Evolutionary conservation across 306 rosid species (phyloP).

Genomic region (Prunus persica): DNA sequence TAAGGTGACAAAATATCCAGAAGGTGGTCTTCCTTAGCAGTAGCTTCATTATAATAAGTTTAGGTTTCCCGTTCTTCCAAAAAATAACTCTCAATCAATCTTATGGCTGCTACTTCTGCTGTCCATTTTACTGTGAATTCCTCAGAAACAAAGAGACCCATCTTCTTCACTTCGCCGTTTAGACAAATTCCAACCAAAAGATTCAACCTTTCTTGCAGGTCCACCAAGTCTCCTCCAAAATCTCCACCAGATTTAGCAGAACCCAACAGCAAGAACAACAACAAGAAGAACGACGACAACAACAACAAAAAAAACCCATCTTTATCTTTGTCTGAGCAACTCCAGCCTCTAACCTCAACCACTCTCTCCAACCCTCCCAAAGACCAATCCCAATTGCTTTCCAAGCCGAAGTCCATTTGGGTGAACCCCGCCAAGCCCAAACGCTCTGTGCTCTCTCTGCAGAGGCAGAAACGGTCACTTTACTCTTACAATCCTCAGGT

Average conservation of each 20-base stretch:
- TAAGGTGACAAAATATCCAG: constrained; percentile 32
- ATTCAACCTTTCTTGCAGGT: constrained; percentile 33
- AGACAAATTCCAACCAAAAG: constrained; percentile 24
- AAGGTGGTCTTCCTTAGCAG: not conserved
- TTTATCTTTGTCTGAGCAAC: constrained; percentile 75
- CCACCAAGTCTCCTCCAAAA: constrained; percentile 42
- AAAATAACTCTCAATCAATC: constrained; percentile 29
- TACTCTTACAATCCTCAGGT: constrained; percentile 56
- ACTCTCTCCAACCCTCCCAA: constrained; percentile 43
- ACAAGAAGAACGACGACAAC: constrained; percentile 8
- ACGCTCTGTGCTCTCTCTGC: constrained; percentile 60
- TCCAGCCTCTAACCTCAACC: constrained; percentile 50
- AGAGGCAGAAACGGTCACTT: constrained; percentile 63
- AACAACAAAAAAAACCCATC: constrained; percentile 33
- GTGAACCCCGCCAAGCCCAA: constrained; percentile 79
- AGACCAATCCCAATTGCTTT: constrained; percentile 37
- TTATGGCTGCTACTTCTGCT: constrained; percentile 47
- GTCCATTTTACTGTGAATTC: constrained; percentile 41
- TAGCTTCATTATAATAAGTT: not conserved
- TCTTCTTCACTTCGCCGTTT: constrained; percentile 40
- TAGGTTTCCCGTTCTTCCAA: not conserved
- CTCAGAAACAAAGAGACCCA: constrained; percentile 44
- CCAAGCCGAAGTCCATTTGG: constrained; percentile 86
- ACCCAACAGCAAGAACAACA: not conserved
- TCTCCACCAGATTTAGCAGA: constrained; percentile 34